Evolutionary conservation across 2,329 filamentous ascomycete species (phyloP).

Genomic region (Emmonsia crescens): DNA sequence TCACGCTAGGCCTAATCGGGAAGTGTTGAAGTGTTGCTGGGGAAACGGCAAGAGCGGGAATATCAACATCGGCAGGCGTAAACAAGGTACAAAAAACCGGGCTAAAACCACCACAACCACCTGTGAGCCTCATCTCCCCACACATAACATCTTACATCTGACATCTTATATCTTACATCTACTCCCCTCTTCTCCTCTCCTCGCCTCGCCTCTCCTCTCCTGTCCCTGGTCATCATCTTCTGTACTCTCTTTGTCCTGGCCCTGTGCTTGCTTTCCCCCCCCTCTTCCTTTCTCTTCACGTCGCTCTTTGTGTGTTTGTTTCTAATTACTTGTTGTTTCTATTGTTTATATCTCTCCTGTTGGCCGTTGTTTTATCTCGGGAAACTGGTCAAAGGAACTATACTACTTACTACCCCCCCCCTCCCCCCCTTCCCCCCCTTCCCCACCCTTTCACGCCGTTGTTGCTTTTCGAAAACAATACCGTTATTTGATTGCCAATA

Average conservation of each 20-base stretch:
- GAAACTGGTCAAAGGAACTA: not conserved
- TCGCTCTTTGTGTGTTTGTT: constrained; percentile 8
- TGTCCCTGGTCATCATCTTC: not conserved
- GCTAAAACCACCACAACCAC: not conserved
- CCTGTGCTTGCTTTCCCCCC: constrained; percentile 13
- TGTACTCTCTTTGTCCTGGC: constrained; percentile 13
- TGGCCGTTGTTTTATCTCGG: constrained; percentile 2
- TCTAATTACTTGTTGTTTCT: constrained; percentile 4
- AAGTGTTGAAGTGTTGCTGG: constrained; percentile 9
- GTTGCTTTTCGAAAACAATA: not conserved
- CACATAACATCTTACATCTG: not conserved
- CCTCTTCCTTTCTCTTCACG: constrained; percentile 7
- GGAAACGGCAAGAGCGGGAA: constrained; percentile 6
- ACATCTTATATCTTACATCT: not conserved
- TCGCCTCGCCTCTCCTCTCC: constrained; percentile 10
- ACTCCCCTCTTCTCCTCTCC: constrained; percentile 10
- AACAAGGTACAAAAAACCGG: not conserved
- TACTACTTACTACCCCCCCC: not conserved
- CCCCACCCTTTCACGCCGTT: not conserved
- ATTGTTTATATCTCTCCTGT: constrained; percentile 11
- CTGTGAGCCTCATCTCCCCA: constrained; percentile 2
- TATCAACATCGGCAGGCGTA: constrained; percentile 8
- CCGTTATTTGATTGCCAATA: not conserved
- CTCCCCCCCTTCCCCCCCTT: not conserved
- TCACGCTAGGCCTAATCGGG: not conserved